Percentiles rank a stretch among this genome's conserved stretches.
Conservation (phyloP, 2,329 filamentous ascomycete genomes). For the Pyricularia sp. region DNA sequence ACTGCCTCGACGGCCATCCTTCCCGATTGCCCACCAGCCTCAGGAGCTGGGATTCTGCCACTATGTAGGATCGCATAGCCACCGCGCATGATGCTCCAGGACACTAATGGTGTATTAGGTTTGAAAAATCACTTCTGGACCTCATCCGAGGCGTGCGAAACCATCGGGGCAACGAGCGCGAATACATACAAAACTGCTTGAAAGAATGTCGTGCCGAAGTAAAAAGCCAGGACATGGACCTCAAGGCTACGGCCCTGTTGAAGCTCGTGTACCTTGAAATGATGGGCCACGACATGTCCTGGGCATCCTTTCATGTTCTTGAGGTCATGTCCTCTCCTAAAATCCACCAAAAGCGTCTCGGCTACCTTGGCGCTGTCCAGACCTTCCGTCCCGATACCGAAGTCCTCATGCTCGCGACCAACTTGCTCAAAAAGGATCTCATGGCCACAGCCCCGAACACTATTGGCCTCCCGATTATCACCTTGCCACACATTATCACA, state of each 20-base stretch:
- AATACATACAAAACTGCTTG: slow-evolving; percentile 87
- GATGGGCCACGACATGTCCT: slow-evolving; percentile 99
- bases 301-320: slow-evolving; percentile 95
- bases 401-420: slow-evolving; percentile 94
- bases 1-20: not conserved
- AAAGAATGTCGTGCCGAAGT: slow-evolving; percentile 95
- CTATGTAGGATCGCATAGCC: not conserved
- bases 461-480: slow-evolving; percentile 77
- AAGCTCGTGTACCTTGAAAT: slow-evolving; percentile 98
- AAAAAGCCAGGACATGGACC: slow-evolving; percentile 88
- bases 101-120: slow-evolving; percentile 48
- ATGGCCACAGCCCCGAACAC: slow-evolving; percentile 61
- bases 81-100: not conserved
- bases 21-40: not conserved
- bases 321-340: slow-evolving; percentile 98
- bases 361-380: slow-evolving; percentile 90
- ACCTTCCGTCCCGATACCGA: slow-evolving; percentile 94
- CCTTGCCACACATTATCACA: slow-evolving; percentile 91
- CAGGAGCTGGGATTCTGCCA: not conserved
- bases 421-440: slow-evolving; percentile 91
- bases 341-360: slow-evolving; percentile 89
- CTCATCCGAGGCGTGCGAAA: slow-evolving; percentile 93
- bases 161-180: slow-evolving; percentile 89
- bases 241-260: slow-evolving; percentile 90
- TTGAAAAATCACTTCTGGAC: slow-evolving; percentile 98